These are phyloP conservation scores for Beta corolliflora DNA, from an alignment of 179 eudicot species.

Conservation along the genomic window DNA sequence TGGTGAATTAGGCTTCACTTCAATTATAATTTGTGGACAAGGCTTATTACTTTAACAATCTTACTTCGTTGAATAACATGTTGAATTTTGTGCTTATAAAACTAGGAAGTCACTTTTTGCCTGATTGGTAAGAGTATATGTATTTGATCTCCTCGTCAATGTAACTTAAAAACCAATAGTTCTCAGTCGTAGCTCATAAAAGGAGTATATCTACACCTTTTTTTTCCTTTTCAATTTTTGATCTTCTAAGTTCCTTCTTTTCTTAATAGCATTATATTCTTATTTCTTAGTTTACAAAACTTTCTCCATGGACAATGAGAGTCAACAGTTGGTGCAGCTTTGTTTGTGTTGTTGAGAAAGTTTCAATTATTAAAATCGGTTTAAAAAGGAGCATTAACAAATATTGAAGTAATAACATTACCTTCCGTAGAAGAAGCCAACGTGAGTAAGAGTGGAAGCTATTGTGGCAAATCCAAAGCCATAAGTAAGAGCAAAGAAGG, in stretches of 20 bases:
- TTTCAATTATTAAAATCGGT: not conserved
- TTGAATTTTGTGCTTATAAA: not conserved
- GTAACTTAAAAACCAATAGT: not conserved
- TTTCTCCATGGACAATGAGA: not conserved
- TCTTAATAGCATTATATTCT: not conserved
- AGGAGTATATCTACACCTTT: not conserved
- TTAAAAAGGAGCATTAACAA: not conserved
- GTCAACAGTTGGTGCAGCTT: too few relatives aligned
- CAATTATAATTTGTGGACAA: not conserved
- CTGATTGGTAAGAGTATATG: not conserved
- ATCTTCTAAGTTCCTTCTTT: not conserved
- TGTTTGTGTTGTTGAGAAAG: not conserved
- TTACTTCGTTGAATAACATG: not conserved
- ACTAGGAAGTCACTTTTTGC: not conserved
- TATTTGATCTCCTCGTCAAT: not conserved
- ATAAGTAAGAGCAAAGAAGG: constrained; percentile 82
- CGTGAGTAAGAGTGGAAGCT: constrained; percentile 84
- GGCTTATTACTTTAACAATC: not conserved
- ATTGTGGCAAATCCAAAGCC: constrained; percentile 93
- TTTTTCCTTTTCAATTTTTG: not conserved
- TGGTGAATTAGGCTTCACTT: not conserved
- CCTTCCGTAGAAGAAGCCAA: constrained; percentile 87
- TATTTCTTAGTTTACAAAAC: too few relatives aligned
- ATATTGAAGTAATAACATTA: constrained; percentile 24
- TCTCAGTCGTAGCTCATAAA: not conserved